A percentile compares a stretch with the other conserved stretches of the same genome.
Evolutionary conservation across 2,329 filamentous ascomycete genomes (phyloP).

Genomic region (Nemania sp.): DNA sequence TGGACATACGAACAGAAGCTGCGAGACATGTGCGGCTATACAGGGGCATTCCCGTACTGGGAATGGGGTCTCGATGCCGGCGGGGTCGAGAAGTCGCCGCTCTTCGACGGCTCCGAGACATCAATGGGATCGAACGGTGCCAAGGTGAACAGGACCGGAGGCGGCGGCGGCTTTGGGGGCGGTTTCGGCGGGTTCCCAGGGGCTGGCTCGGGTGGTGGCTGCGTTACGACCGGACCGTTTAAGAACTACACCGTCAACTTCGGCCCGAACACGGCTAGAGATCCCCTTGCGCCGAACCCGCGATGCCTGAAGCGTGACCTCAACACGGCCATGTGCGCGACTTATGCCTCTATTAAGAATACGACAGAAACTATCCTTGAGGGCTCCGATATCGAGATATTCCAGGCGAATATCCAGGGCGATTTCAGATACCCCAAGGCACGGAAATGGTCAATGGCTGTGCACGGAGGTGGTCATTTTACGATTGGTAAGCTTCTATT

Average conservation of each 20-base stretch:
- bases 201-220: constrained; percentile 65
- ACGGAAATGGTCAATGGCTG: constrained; percentile 45
- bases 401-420: constrained; percentile 58
- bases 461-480: constrained; percentile 54
- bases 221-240: constrained; percentile 61
- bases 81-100: constrained; percentile 54
- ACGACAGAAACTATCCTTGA: constrained; percentile 55
- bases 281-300: constrained; percentile 55
- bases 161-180: constrained; percentile 12
- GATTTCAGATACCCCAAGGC: constrained; percentile 50
- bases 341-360: constrained; percentile 50
- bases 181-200: constrained; percentile 49
- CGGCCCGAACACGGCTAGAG: constrained; percentile 51
- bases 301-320: constrained; percentile 59
- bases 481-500: constrained; percentile 46
- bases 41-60: constrained; percentile 48
- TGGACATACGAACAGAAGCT: constrained; percentile 53
- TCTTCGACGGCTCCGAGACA: constrained; percentile 60
- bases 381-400: constrained; percentile 52
- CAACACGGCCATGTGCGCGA: constrained; percentile 50
- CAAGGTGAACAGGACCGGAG: constrained; percentile 46
- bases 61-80: constrained; percentile 56
- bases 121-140: constrained; percentile 60
- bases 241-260: constrained; percentile 56
- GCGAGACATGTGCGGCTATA: constrained; percentile 53